phyloP scores from a whole-genome alignment of 73 alveolate genomes.

The Stentor roeselii region DNA sequence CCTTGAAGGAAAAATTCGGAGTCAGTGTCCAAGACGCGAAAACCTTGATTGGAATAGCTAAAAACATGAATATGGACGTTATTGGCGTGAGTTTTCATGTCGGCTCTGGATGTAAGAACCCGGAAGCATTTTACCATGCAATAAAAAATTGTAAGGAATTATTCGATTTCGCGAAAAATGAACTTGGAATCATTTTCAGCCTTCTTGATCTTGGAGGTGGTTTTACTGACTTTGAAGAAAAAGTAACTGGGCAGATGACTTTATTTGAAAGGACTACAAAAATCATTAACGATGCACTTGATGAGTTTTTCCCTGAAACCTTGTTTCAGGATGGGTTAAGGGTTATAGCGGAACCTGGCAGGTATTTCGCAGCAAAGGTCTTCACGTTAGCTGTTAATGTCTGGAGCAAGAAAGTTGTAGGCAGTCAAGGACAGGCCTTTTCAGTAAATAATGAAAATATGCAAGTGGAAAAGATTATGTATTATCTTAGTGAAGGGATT shows the following conservation, averaged over 20 bases:
- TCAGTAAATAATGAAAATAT: neutral
- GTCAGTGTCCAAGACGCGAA: too few species aligned
- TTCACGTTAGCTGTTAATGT: neutral
- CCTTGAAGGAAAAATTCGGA: constrained; percentile 2
- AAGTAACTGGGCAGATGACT: neutral
- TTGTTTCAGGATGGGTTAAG: too few species aligned
- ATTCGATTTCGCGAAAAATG: neutral
- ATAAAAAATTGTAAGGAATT: neutral
- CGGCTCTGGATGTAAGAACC: constrained; percentile 21
- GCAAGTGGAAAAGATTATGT: too few species aligned
- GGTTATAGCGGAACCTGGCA: constrained; percentile 10
- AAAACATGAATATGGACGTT: neutral
- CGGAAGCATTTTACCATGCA: neutral
- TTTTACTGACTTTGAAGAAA: constrained; percentile 3
- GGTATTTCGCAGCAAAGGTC: neutral
- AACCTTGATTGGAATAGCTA: neutral
- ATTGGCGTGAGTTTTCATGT: constrained; percentile 4
- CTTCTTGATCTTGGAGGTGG: constrained; percentile 28
- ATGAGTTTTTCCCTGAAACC: constrained; percentile 8
- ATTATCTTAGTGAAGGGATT: constrained; percentile 15
- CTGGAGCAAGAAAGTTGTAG: neutral
- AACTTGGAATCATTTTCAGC: neutral
- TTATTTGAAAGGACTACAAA: neutral
- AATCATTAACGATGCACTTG: neutral
- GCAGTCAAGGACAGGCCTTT: too few species aligned